phyloP scores from a whole-genome alignment of 352 stramenopile species.

The Pythium oligandrum region DNA sequence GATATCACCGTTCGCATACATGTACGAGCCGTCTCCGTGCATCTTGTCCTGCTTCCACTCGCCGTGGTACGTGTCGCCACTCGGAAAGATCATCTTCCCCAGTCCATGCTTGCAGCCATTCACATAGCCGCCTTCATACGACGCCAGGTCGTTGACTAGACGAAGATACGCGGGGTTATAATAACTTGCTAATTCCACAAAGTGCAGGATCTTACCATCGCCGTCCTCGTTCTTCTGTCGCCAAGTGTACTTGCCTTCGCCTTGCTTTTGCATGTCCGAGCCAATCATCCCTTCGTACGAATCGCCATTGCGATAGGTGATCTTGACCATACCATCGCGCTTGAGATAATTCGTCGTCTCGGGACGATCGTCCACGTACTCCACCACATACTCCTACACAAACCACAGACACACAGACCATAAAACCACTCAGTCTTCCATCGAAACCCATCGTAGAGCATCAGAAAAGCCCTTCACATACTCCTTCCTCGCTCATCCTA shows the following conservation, averaged over 20 bases:
- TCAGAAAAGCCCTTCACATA: slow-evolving; percentile 9
- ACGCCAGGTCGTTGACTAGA: slow-evolving; percentile 60
- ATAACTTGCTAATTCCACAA: not conserved
- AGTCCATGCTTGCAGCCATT: slow-evolving; percentile 80
- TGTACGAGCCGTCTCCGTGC: slow-evolving; percentile 87
- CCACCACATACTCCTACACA: slow-evolving; percentile 63
- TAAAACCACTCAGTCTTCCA: no score
- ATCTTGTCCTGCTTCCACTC: slow-evolving; percentile 85
- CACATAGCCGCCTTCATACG: slow-evolving; percentile 86
- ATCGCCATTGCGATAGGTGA: slow-evolving; percentile 88
- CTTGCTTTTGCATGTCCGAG: slow-evolving; percentile 75
- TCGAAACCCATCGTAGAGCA: no score
- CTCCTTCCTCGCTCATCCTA: slow-evolving; percentile 47
- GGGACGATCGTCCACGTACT: slow-evolving; percentile 84
- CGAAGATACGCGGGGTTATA: not conserved
- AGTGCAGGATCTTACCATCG: slow-evolving; percentile 21
- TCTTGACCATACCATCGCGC: slow-evolving; percentile 77
- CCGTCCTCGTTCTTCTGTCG: slow-evolving; percentile 62
- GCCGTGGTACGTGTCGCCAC: slow-evolving; percentile 87
- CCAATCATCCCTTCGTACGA: slow-evolving; percentile 89
- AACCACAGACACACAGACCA: not conserved
- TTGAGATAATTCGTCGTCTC: slow-evolving; percentile 86
- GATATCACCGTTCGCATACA: slow-evolving; percentile 91
- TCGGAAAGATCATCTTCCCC: slow-evolving; percentile 91
- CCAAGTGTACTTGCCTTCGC: slow-evolving; percentile 87